Evolutionary conservation across 1,284 basidiomycete genomes (phyloP).

Genomic region (Pyrrhoderma noxium): DNA sequence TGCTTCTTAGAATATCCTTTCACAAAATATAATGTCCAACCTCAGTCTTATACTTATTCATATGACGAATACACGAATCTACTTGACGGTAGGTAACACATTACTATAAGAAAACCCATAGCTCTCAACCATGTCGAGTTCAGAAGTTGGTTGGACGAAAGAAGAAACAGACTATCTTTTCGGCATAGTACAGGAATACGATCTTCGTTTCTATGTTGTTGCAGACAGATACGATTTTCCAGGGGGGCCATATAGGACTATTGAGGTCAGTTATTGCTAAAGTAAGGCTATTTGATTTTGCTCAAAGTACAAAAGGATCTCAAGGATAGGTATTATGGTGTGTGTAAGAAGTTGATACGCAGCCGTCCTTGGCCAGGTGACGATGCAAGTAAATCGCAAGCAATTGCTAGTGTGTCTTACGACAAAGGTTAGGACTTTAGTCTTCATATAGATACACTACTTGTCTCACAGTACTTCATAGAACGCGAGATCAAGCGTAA

Average conservation of each 20-base stretch:
- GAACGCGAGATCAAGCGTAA: constrained; percentile 88
- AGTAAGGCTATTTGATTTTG: not conserved
- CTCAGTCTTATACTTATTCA: constrained; percentile 74
- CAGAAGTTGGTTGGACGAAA: constrained; percentile 84
- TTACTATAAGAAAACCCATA: not conserved
- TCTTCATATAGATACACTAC: constrained; percentile 1
- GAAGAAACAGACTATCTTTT: constrained; percentile 97
- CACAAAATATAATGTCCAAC: constrained; percentile 71
- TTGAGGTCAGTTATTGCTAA: constrained; percentile 48
- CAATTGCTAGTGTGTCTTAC: constrained; percentile 70
- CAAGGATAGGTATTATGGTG: constrained; percentile 91
- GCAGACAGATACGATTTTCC: constrained; percentile 84
- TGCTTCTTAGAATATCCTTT: constrained; percentile 59
- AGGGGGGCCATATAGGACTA: constrained; percentile 43
- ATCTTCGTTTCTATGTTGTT: constrained; percentile 86
- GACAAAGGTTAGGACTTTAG: constrained; percentile 65
- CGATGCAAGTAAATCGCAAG: constrained; percentile 58
- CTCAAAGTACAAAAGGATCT: constrained; percentile 56
- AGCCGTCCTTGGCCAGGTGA: constrained; percentile 79
- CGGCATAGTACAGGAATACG: constrained; percentile 73
- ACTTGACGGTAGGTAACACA: constrained; percentile 52
- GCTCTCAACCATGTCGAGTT: not conserved
- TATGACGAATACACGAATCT: constrained; percentile 85
- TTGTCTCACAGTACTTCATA: constrained; percentile 24
- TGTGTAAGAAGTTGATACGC: constrained; percentile 83